phyloP scores from a whole-genome alignment of 768 basidiomycete genomes.

The Pisolithus tinctorius region DNA sequence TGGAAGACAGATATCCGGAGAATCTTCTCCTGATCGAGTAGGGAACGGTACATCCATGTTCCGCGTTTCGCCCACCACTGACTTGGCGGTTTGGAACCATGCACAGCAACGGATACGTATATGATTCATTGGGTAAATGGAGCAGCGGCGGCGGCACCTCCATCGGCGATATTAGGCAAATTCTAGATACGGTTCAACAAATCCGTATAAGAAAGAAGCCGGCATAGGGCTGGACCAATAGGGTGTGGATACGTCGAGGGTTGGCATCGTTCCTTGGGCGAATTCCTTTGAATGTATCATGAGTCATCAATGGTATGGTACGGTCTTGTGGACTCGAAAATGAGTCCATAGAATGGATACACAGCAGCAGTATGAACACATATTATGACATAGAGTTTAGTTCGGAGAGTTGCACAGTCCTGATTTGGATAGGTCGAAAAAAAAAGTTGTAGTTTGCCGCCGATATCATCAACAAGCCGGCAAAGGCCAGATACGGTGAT shows the following conservation, averaged over 20 bases:
- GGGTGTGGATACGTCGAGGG: not conserved
- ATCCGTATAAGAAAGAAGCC: too few species aligned
- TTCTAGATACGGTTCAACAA: too few species aligned
- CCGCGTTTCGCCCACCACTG: too few species aligned
- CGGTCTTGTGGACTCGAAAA: not conserved
- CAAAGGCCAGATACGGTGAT: too few species aligned
- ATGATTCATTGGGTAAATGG: too few species aligned
- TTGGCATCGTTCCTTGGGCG: not conserved
- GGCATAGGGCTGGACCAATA: not conserved
- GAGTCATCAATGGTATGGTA: not conserved
- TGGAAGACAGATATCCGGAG: too few species aligned
- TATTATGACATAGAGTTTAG: not conserved
- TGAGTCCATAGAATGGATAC: not conserved
- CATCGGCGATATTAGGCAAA: not conserved
- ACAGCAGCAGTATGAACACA: not conserved
- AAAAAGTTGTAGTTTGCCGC: not conserved
- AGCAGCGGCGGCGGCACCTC: too few species aligned
- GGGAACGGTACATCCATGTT: too few species aligned
- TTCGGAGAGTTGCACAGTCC: not conserved
- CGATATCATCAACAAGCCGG: too few species aligned
- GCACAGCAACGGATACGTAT: too few species aligned
- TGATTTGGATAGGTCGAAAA: not conserved
- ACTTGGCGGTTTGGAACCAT: too few species aligned
- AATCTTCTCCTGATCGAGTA: too few species aligned
- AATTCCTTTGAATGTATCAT: not conserved